Conservation (phyloP, 768 basidiomycete species). For the Gyrodon lividus region DNA sequence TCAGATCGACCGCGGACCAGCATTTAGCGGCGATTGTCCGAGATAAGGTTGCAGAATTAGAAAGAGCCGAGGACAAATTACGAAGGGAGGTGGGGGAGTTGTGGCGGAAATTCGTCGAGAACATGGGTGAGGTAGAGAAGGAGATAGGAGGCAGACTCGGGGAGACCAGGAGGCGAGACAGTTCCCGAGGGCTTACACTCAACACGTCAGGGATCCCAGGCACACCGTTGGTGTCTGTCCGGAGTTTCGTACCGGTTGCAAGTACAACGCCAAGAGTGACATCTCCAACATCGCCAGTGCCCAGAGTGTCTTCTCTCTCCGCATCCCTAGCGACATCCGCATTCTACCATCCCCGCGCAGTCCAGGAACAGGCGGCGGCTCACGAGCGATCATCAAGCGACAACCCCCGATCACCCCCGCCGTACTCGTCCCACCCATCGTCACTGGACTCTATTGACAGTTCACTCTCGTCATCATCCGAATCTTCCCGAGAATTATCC, state of each 20-base stretch:
- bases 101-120: slow-evolving; percentile 59
- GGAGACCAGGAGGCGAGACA: slow-evolving; percentile 22
- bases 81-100: slow-evolving; percentile 57
- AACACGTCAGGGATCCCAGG: slow-evolving; percentile 25
- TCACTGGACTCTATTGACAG: slow-evolving; percentile 29
- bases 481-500: slow-evolving; percentile 18
- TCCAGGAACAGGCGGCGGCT: slow-evolving; percentile 16
- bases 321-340: slow-evolving; percentile 62
- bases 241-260: slow-evolving; percentile 55
- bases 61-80: slow-evolving; percentile 52
- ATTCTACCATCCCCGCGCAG: slow-evolving; percentile 52
- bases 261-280: slow-evolving; percentile 35
- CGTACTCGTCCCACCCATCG: slow-evolving; percentile 36
- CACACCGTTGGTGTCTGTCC: slow-evolving; percentile 41
- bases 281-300: slow-evolving; percentile 37
- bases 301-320: slow-evolving; percentile 61
- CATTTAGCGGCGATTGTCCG: slow-evolving; percentile 52
- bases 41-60: slow-evolving; percentile 55
- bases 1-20: slow-evolving; percentile 58
- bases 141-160: slow-evolving; percentile 26
- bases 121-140: slow-evolving; percentile 43
- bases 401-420: slow-evolving; percentile 32
- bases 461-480: slow-evolving; percentile 17
- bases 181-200: slow-evolving; percentile 17
- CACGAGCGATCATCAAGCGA: slow-evolving; percentile 15